Evolutionary conservation across 148 eudicot genomes (phyloP).

Genomic region (Hydrangea macrophylla): DNA sequence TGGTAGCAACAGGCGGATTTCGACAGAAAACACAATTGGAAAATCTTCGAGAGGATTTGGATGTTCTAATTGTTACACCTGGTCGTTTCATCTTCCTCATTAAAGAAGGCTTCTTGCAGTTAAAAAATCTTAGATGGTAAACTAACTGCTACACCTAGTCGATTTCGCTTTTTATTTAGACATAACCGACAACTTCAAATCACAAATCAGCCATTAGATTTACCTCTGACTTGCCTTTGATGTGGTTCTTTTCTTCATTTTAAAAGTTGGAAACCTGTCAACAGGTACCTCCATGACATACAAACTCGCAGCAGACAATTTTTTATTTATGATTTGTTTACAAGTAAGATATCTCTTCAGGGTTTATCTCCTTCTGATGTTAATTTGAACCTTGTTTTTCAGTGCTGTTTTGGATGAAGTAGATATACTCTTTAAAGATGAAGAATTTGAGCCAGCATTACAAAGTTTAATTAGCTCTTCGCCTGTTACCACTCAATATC

Average conservation of each 20-base stretch:
- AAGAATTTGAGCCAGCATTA: constrained; percentile 75
- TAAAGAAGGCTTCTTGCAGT: constrained; percentile 73
- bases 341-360: background rate
- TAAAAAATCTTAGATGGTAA: constrained; percentile 80
- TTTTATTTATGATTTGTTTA: no score
- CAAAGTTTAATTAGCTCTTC: constrained; percentile 63
- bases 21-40: constrained; percentile 86
- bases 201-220: background rate
- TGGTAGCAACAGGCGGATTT: constrained; percentile 96
- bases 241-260: no score
- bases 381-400: constrained; percentile 27
- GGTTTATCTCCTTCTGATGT: background rate
- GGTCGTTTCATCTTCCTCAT: constrained; percentile 84
- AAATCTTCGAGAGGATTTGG: constrained; percentile 78
- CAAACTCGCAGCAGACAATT: no score
- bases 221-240: background rate
- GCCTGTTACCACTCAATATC: constrained; percentile 74
- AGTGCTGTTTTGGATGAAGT: constrained; percentile 95
- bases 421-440: constrained; percentile 84
- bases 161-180: background rate
- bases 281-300: no score
- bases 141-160: background rate
- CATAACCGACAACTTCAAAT: background rate
- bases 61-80: constrained; percentile 89
- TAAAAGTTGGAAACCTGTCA: no score